A percentile compares a stretch with the other conserved stretches of the same genome.
phyloP scores from a whole-genome alignment of 2,329 filamentous ascomycete species.

The Dendryphion nanum region DNA sequence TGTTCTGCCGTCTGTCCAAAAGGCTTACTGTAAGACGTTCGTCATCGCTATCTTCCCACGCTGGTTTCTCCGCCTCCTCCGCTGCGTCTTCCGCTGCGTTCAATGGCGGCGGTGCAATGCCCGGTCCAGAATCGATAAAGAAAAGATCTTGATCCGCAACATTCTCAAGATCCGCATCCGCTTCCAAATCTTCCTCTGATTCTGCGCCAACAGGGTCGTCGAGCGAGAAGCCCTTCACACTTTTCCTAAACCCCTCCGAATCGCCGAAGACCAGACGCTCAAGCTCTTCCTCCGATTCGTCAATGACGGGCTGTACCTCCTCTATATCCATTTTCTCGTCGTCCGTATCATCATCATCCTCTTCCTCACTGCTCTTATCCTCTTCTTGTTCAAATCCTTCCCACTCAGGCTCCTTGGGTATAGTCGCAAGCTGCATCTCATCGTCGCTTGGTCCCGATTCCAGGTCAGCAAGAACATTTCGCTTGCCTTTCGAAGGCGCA shows the following conservation, averaged over 20 bases:
- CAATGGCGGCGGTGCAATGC: slow-evolving; percentile 35
- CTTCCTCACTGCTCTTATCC: slow-evolving; percentile 10
- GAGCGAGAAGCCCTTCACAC: slow-evolving; percentile 61
- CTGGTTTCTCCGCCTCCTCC: slow-evolving; percentile 49
- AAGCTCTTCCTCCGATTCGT: slow-evolving; percentile 79
- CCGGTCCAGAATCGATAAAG: slow-evolving; percentile 69
- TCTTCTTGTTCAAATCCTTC: slow-evolving; percentile 21
- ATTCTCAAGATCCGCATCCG: slow-evolving; percentile 54
- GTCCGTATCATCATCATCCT: slow-evolving; percentile 7
- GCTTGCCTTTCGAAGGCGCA: slow-evolving; percentile 12
- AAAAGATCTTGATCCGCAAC: slow-evolving; percentile 82
- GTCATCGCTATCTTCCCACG: slow-evolving; percentile 96
- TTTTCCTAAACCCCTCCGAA: slow-evolving; percentile 74
- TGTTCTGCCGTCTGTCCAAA: slow-evolving; percentile 68
- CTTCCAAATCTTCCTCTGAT: slow-evolving; percentile 50
- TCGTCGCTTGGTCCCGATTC: slow-evolving; percentile 24
- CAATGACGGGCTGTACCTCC: slow-evolving; percentile 47
- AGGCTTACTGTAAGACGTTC: slow-evolving; percentile 83
- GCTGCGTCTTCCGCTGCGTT: slow-evolving; percentile 42
- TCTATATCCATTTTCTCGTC: slow-evolving; percentile 23
- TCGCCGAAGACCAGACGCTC: slow-evolving; percentile 89
- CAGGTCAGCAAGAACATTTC: slow-evolving; percentile 11
- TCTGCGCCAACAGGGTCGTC: slow-evolving; percentile 34
- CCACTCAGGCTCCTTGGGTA: slow-evolving; percentile 15
- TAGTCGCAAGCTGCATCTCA: slow-evolving; percentile 18